Evolutionary conservation across 2,329 filamentous ascomycete genomes (phyloP).

Genomic region (Stachybotrys elegans): DNA sequence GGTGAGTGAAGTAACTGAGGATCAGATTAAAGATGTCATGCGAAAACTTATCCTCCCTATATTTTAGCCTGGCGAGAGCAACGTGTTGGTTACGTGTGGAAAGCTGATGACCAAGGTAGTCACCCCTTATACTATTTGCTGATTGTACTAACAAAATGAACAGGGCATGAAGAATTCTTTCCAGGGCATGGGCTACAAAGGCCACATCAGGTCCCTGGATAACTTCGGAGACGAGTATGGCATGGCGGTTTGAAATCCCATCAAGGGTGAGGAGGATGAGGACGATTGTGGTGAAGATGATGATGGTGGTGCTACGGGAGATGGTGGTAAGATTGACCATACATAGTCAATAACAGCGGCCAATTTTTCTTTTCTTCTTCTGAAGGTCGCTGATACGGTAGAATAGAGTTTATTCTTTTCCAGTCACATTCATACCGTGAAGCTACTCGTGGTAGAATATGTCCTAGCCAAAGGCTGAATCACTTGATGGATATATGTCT

Average conservation of each 20-base stretch:
- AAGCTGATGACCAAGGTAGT: conserved; percentile 79
- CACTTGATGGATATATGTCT: too few relatives aligned
- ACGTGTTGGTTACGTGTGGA: conserved; percentile 84
- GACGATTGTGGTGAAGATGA: conserved; percentile 29
- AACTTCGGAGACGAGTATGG: conserved; percentile 91
- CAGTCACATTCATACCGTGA: too few relatives aligned
- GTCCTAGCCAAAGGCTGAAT: too few relatives aligned
- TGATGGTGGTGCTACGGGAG: conserved; percentile 24
- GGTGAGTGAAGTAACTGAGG: conserved; percentile 68
- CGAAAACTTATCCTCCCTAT: conserved; percentile 70
- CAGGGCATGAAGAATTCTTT: conserved; percentile 75
- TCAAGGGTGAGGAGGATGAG: conserved; percentile 45
- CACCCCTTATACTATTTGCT: conserved; percentile 11
- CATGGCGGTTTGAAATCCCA: conserved; percentile 61
- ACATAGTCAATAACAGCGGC: too few relatives aligned
- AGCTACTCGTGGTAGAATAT: too few relatives aligned
- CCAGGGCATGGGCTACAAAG: conserved; percentile 70
- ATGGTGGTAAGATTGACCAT: conserved; percentile 20
- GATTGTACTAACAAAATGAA: background rate
- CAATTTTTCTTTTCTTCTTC: too few relatives aligned
- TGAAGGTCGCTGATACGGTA: too few relatives aligned
- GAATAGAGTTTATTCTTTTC: too few relatives aligned
- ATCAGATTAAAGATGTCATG: conserved; percentile 73
- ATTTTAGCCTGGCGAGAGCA: conserved; percentile 75
- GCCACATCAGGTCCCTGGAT: conserved; percentile 66